Evolutionary conservation across 805 yeast species (phyloP).

Genomic region (Hanseniaspora mollemarum): DNA sequence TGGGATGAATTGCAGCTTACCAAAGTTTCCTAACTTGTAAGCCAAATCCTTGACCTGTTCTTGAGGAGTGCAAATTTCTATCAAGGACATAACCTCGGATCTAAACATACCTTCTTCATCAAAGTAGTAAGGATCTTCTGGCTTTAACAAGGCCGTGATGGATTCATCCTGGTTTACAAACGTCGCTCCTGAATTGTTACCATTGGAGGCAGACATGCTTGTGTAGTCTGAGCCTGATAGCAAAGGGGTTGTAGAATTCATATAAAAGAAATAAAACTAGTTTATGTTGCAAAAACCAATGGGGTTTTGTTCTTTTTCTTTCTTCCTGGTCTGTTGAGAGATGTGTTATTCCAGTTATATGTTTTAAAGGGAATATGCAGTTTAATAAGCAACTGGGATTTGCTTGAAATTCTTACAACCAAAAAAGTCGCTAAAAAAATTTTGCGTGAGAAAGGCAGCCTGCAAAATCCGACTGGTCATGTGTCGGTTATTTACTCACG

Average conservation of each 20-base stretch:
- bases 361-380: background rate
- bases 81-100: slow-evolving; percentile 94
- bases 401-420: slow-evolving; percentile 8
- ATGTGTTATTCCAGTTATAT: no score
- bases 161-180: background rate
- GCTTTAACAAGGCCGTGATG: background rate
- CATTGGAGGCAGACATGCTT: background rate
- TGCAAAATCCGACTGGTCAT: no score
- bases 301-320: background rate
- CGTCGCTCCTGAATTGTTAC: background rate
- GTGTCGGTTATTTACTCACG: background rate
- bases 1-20: slow-evolving; percentile 57
- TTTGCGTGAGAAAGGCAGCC: no score
- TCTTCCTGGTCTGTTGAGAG: background rate
- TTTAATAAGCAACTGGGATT: background rate
- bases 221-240: slow-evolving; percentile 10
- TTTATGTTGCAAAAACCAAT: no score
- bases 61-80: slow-evolving; percentile 81
- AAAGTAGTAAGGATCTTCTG: background rate
- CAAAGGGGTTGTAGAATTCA: slow-evolving; percentile 8
- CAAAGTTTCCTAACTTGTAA: slow-evolving; percentile 76
- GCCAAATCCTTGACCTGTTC: slow-evolving; percentile 82
- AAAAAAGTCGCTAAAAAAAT: background rate
- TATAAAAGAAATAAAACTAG: background rate
- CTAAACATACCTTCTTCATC: slow-evolving; percentile 36